Base-by-base conservation (phyloP, 805 yeast genomes). In the Candida orba region DNA sequence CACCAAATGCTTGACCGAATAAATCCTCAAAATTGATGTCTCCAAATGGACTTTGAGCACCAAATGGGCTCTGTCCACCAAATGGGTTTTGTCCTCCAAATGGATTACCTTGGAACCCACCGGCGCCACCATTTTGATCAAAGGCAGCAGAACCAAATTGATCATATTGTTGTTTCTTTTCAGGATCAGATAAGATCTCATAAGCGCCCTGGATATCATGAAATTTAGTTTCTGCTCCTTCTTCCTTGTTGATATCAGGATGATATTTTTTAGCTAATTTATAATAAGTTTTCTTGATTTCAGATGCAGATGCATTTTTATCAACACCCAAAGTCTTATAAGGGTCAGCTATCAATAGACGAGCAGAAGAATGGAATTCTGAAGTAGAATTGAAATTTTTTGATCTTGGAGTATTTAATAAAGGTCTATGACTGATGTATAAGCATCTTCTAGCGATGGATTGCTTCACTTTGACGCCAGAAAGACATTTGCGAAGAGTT, bases 201-300 rank as follows among this genome's bases (percentile, higher is more conserved):
- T 95, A 93, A 1, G 97, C 95, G 51, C 85, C 93, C 60, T 91
- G 98, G 51, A 93, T 76, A 56, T 85, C 87, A 58, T 93, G 98
- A 68, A 93, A 93, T 63, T 80, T 80, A 58, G 79, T 78, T 55
- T 91, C 95, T 0, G 98, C 93, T 17, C 76, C 91, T 23, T 78
- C 76, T 50, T 86, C 96, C 64, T 91, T 93, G 64, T 91, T 93
- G 37, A 93, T 86, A 68, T 93, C 99, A 0, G 99, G 99, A 64
- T 93, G 99, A 64, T 71, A 89, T 62, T 91, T 77, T 64, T 93
- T 93, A 14, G 97, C 99, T 50, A 93, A 69, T 58, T 88, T 83
- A 62, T 89, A 89, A 67, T 93, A 93, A 3, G 96, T 91, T 64
- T 90, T 90, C 65, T 93, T 93, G 66, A 93, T 93, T 18, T 89